Evolutionary conservation across 2,329 filamentous ascomycete genomes (phyloP).

Genomic region (Bipolaris oryzae): DNA sequence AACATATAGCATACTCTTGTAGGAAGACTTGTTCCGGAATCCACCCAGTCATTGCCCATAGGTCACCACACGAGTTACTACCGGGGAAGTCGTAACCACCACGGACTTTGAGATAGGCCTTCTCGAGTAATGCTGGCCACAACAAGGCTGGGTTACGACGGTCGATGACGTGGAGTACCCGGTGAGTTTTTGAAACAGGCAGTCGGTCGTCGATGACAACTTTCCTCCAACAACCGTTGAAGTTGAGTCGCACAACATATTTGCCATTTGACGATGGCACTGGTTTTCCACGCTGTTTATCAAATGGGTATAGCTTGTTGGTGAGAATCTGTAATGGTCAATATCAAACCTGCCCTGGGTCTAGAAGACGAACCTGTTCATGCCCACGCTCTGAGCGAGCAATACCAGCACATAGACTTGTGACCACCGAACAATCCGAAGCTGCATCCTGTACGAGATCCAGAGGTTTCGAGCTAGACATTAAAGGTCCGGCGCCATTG

Average conservation of each 20-base stretch:
- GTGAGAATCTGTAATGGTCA: slow-evolving; percentile 65
- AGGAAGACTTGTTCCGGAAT: slow-evolving; percentile 95
- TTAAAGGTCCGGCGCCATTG: slow-evolving; percentile 54
- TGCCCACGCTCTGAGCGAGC: slow-evolving; percentile 72
- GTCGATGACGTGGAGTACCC: slow-evolving; percentile 86
- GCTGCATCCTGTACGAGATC: slow-evolving; percentile 95
- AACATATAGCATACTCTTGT: slow-evolving; percentile 62
- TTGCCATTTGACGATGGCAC: slow-evolving; percentile 77
- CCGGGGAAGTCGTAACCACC: slow-evolving; percentile 98
- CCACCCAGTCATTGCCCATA: slow-evolving; percentile 94
- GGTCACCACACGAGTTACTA: slow-evolving; percentile 93
- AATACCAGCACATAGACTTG: slow-evolving; percentile 84
- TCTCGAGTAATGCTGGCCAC: slow-evolving; percentile 93
- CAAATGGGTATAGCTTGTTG: slow-evolving; percentile 76
- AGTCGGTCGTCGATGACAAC: slow-evolving; percentile 89
- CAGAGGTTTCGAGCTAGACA: slow-evolving; percentile 64
- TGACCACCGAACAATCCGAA: slow-evolving; percentile 96
- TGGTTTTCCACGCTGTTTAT: slow-evolving; percentile 62
- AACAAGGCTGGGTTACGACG: slow-evolving; percentile 78
- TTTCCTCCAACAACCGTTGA: slow-evolving; percentile 89
- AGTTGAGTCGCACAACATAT: slow-evolving; percentile 90
- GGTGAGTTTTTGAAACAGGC: slow-evolving; percentile 74
- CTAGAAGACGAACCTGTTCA: slow-evolving; percentile 61
- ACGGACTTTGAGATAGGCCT: slow-evolving; percentile 92
- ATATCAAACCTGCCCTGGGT: background rate